Evolutionary conservation across 352 stramenopile species (phyloP).

Genomic region (Globisporangium spinosum): DNA sequence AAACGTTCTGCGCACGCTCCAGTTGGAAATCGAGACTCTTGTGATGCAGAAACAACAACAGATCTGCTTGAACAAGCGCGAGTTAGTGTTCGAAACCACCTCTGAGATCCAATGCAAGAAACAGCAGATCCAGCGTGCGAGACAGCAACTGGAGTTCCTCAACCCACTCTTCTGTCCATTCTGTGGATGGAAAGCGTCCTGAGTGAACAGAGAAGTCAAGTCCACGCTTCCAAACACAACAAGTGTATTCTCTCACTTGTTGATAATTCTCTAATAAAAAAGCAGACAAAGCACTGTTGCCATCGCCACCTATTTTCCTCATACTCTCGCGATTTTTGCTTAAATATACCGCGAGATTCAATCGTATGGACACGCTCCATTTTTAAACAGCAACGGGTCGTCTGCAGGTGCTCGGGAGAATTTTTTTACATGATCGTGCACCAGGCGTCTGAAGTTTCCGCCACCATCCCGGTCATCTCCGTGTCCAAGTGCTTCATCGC

Average conservation of each 20-base stretch:
- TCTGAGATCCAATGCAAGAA: constrained; percentile 20
- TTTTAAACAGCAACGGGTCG: neutral
- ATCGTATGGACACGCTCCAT: neutral
- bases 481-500: constrained; percentile 72
- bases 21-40: constrained; percentile 20
- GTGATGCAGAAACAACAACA: constrained; percentile 28
- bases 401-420: neutral
- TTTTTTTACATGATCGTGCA: constrained; percentile 51
- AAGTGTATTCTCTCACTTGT: neutral
- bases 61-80: constrained; percentile 32
- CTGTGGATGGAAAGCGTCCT: constrained; percentile 26
- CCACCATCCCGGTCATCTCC: constrained; percentile 28
- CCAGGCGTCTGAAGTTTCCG: constrained; percentile 46
- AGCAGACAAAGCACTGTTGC: neutral
- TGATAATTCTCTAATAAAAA: constrained; percentile 9
- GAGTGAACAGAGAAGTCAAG: neutral
- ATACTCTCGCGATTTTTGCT: constrained; percentile 3
- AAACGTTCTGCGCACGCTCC: constrained; percentile 22
- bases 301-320: neutral
- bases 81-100: constrained; percentile 28
- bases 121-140: constrained; percentile 25
- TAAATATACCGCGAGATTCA: constrained; percentile 14
- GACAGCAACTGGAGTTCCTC: constrained; percentile 39
- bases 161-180: constrained; percentile 40
- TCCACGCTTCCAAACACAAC: neutral